Evolutionary conservation across 1,139 yeast genomes (phyloP), one percentile per base, ranked within the genome.

Genomic region (Diutina neorugosa): DNA sequence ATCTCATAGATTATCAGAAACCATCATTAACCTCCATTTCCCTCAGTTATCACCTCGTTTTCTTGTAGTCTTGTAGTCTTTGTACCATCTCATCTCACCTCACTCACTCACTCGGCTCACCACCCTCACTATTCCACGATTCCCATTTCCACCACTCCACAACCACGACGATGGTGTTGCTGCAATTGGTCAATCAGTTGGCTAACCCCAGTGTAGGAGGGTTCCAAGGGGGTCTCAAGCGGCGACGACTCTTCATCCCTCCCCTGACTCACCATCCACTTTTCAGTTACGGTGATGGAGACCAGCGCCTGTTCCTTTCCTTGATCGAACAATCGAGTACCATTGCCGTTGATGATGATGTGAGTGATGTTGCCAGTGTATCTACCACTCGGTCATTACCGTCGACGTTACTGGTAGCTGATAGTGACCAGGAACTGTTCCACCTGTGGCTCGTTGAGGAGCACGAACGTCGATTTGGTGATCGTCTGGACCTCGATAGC

Each of bases 261-360:
- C 89, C 90, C 0, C 80, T 86, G 49, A 84, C 87, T 1, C 77
- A 80, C 59, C 77, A 79, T 53, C 90, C 90, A 1, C 66, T 84
- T 53, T 84, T 84, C 58, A 70, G 75, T 48, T 84, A 84, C 62
- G 85, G 82, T 44, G 76, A 71, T 23, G 80, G 73, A 51, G 90
- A 82, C 60, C 86, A 82, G 60, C 66, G 90, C 55, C 83, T 89
- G 25, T 85, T 84, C 61, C 67, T 83, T 21, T 72, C 77, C 9
- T 62, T 68, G 46, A 69, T 68, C 41, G 77, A 73, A 16, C 50
- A 25, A 55, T 64, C 65, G 34, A 70, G 73, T 2, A 74, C 80
- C 12, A 75, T 73, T 16, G 67, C 70, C 14, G 75, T 68, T 20
- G 71, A 73, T 7, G 76, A 69, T 8, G 74, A 69, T 21, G 66